phyloP scores from a whole-genome alignment of 768 basidiomycete species.

The Mrakia gelida region DNA sequence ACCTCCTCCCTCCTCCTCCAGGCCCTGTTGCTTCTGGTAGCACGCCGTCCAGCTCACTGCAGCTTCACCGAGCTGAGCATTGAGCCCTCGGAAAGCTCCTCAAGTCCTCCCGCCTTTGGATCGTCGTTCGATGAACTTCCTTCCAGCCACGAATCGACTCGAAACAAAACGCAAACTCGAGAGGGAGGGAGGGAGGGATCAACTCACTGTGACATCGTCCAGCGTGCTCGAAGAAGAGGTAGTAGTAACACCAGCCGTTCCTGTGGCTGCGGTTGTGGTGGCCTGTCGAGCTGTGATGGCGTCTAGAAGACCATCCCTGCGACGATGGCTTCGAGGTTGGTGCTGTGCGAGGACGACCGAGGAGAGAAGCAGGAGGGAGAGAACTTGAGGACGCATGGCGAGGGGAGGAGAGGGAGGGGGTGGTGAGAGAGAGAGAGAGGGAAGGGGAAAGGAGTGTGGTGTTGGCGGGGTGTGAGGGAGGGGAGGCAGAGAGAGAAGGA shows the following conservation, averaged over 20 bases:
- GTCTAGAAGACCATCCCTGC: neutral
- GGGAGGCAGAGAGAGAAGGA: no score
- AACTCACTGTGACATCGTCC: neutral
- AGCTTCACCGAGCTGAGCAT: no score
- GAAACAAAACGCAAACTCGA: no score
- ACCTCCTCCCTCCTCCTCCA: neutral
- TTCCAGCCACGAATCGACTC: no score
- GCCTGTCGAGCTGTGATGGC: neutral
- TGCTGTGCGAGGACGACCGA: neutral
- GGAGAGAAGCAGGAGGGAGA: neutral
- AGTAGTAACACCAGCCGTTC: neutral
- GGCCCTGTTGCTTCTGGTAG: neutral
- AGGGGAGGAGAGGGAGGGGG: neutral
- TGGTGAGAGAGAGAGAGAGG: neutral
- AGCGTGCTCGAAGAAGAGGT: neutral
- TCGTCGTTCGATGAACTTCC: no score
- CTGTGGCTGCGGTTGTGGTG: neutral
- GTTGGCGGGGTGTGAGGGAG: no score
- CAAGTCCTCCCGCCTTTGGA: no score
- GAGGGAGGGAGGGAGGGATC: no score
- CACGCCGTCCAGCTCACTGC: neutral
- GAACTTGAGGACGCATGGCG: neutral
- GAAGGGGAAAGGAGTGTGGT: neutral
- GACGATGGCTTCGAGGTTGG: neutral
- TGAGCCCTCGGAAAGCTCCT: no score